Base-by-base conservation (phyloP, 2,329 filamentous ascomycete species). In the Pseudogymnoascus verrucosus region DNA sequence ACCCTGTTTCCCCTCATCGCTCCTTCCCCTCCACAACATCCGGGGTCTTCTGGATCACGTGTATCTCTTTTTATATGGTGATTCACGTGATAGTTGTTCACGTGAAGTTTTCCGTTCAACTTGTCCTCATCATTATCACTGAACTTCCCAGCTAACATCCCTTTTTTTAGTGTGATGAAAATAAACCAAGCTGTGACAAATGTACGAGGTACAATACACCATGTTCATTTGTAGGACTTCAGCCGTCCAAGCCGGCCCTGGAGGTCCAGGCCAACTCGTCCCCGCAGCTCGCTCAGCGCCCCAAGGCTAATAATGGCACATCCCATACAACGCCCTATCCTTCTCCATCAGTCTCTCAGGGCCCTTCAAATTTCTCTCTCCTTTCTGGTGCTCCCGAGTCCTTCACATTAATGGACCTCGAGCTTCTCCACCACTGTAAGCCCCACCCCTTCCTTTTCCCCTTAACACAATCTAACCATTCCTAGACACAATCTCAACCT, bases 111-210 rank as follows among this genome's bases (percentile, higher is more conserved):
- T 21, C 3, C 21, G 2, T 47, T 64, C 31, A 19, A 23, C n/a
- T 8, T 42, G 6, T 5, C 23, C 1, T 5, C 12, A 6, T 57
- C 31, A 11, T 16, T 61, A 23, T 60, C 19, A 40, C 19, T 14
- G 14, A 54, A 40, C 14, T 57, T 23, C 23, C 34, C 26, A 11
- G 51, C 47, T 37, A 26, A 63, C 51, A 57, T 34, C 1, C 54
- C 40, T 51, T 12, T 61, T 64, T 26, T 2, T 47, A 70, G 68
- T 70, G 68, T 51, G 63, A 69, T 21, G 68, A 70, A 59, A n/a
- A 61, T 8, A 64, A 65, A 36, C 68, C 68, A 7, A 21, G 61
- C 47, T 70, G 68, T 44, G 21, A 37, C 2, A 66, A 68, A 44
- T 70, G 68, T 19, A 37, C 36, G 5, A 62, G 64, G n/a, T 65